A percentile compares a stretch with the other conserved stretches of the same genome.
These are phyloP conservation scores for Neolentinus lepideus DNA, from an alignment of 1,284 basidiomycete genomes.

Conservation along the genomic window DNA sequence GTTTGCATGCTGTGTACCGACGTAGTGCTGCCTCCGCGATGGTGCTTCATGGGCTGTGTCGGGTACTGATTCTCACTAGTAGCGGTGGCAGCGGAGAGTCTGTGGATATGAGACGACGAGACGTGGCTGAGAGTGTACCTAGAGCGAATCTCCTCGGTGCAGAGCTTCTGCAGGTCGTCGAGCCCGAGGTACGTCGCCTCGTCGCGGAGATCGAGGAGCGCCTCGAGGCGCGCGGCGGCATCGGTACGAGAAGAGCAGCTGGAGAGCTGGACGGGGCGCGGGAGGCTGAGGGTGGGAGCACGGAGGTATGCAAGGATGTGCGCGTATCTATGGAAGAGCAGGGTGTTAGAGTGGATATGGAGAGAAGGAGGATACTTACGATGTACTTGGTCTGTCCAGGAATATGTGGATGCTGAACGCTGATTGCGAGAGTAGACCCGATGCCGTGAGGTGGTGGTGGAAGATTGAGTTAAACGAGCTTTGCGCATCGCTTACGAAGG, in stretches of 20 bases:
- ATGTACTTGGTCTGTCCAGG: constrained; percentile 69
- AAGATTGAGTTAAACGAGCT: constrained; percentile 40
- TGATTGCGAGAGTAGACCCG: constrained; percentile 42
- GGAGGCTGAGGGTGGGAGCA: constrained; percentile 41
- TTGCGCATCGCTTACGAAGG: constrained; percentile 20
- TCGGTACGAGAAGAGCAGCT: constrained; percentile 25
- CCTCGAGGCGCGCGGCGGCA: constrained; percentile 39
- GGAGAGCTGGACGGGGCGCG: constrained; percentile 48
- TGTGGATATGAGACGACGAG: not conserved
- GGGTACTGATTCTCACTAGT: not conserved
- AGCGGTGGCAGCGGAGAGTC: not conserved
- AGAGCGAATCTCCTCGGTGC: constrained; percentile 51
- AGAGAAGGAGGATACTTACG: constrained; percentile 43
- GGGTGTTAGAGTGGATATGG: constrained; percentile 1
- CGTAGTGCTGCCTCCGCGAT: constrained; percentile 19
- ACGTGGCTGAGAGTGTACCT: constrained; percentile 18
- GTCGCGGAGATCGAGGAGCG: constrained; percentile 64
- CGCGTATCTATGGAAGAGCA: constrained; percentile 38
- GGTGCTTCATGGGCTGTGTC: constrained; percentile 5
- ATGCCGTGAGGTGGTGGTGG: constrained; percentile 51
- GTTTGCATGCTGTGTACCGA: constrained; percentile 23
- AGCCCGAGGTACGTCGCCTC: constrained; percentile 68
- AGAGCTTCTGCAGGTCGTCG: constrained; percentile 51
- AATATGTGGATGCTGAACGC: constrained; percentile 59
- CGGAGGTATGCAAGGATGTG: constrained; percentile 69